phyloP scores from a whole-genome alignment of 805 yeast species.

The Candida tallmaniae region DNA sequence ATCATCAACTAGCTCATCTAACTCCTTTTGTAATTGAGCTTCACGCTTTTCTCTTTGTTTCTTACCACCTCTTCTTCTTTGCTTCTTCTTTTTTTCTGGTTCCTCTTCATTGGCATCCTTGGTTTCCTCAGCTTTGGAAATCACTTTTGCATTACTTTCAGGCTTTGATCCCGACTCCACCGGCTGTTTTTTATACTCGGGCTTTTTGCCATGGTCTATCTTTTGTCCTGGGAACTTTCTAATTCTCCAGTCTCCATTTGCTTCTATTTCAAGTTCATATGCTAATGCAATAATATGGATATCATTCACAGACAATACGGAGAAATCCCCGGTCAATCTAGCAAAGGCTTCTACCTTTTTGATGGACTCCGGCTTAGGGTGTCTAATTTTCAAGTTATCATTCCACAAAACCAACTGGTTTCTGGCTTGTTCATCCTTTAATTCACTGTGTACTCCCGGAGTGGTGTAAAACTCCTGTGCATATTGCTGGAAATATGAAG shows the following conservation, averaged over 20 bases:
- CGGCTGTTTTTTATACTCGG: constrained; percentile 6
- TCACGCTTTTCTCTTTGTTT: constrained; percentile 58
- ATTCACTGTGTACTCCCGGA: constrained; percentile 85
- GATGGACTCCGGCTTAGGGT: constrained; percentile 65
- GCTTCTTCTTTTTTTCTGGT: constrained; percentile 13
- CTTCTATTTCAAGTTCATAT: constrained; percentile 77
- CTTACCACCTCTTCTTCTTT: constrained; percentile 60
- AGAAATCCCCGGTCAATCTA: constrained; percentile 82
- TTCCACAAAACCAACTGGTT: constrained; percentile 79
- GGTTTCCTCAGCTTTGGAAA: constrained; percentile 1
- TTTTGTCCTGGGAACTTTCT: constrained; percentile 71
- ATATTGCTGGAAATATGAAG: constrained; percentile 62
- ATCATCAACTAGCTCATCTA: constrained; percentile 15
- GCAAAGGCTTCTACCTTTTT: constrained; percentile 72
- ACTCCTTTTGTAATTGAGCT: constrained; percentile 26
- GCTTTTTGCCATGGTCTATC: constrained; percentile 17
- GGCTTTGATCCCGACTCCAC: neutral
- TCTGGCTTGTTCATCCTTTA: constrained; percentile 81
- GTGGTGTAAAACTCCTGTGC: constrained; percentile 80
- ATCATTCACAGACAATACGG: constrained; percentile 88
- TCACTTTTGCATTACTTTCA: neutral
- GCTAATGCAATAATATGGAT: constrained; percentile 87
- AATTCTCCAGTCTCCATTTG: constrained; percentile 64
- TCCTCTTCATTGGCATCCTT: constrained; percentile 5
- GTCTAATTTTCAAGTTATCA: constrained; percentile 63